Evolutionary conservation across 2,329 filamentous ascomycete species (phyloP), one percentile per base, ranked within the genome.

Genomic region (Apiospora aurea): DNA sequence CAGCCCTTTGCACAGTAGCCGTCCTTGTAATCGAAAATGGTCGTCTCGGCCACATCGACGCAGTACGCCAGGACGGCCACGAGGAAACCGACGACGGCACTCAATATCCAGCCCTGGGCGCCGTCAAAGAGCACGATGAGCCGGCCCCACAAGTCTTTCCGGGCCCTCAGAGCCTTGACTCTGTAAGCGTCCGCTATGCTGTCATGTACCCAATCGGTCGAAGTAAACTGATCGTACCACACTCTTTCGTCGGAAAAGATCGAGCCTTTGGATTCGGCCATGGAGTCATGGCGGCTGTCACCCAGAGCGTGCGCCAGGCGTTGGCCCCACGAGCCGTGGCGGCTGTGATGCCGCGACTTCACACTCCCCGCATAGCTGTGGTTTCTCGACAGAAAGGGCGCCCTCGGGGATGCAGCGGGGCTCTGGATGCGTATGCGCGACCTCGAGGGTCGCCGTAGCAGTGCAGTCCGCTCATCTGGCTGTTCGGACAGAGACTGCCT

Each of bases 221-320:
- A 97, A 7, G 95, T 97, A 79, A 97, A 97, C 82, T 99, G 96
- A 85, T 99, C 96, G 83, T 98, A 98, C 96, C 96, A 98, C 13
- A 97, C 93, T 73, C 96, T 91, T 76, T 98, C 95, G 79, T 98
- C 94, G 69, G 92, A 85, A 76, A 90, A 92, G 13, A 93, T 83
- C 5, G 90, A 91, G 46, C 87, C 84, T 78, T 91, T 93, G 68
- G 91, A 91, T 74, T 92, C 90, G 73, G 86, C 82, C 82, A 92
- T 84, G 73, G 87, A 87, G 43, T 88, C 86, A 77, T 87, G 38
- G 10, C 51, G 88, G 74, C 86, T 85, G 77, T 88, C 91, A 72
- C 83, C 85, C 71, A 93, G 84, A 70, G 89, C 92, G 73, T 87
- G 88, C 72, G 89, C 88, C 34, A 93, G 84, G 24, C 92, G 88